A percentile compares a stretch with the other conserved stretches of the same genome.
These are phyloP conservation scores for Cercophora scortea DNA, from an alignment of 495 filamentous ascomycete genomes.

Conservation along the genomic window DNA sequence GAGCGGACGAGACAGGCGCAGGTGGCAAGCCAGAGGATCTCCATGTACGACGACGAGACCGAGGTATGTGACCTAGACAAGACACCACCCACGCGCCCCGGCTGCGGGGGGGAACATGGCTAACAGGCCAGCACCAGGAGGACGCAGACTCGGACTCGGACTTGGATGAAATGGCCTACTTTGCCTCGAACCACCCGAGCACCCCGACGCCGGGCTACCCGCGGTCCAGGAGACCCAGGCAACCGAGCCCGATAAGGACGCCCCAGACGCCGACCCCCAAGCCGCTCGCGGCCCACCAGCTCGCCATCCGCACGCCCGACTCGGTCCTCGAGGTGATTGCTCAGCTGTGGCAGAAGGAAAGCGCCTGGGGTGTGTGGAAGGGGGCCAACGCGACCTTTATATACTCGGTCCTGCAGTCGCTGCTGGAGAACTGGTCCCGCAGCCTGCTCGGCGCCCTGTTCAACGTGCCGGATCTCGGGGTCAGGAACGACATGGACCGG, in stretches of 20 bases:
- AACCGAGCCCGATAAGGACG: constrained; percentile 22
- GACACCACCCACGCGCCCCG: too few species aligned
- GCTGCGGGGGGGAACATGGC: neutral
- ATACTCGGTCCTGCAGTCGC: constrained; percentile 75
- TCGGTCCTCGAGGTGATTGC: constrained; percentile 73
- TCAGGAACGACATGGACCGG: constrained; percentile 44
- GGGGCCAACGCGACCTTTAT: constrained; percentile 85
- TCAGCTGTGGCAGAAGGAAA: constrained; percentile 82
- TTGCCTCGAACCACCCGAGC: constrained; percentile 58
- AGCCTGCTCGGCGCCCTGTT: constrained; percentile 75
- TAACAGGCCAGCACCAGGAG: neutral
- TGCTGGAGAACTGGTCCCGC: constrained; percentile 78
- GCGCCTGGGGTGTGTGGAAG: constrained; percentile 90
- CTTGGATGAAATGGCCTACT: constrained; percentile 81
- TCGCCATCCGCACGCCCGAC: constrained; percentile 59
- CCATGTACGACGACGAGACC: constrained; percentile 31
- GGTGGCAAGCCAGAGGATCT: constrained; percentile 28
- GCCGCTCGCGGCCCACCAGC: constrained; percentile 46
- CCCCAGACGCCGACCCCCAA: constrained; percentile 25
- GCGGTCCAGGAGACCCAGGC: constrained; percentile 24
- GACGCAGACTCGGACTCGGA: constrained; percentile 38
- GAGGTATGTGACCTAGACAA: constrained; percentile 26
- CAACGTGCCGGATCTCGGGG: constrained; percentile 71
- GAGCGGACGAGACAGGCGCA: constrained; percentile 20
- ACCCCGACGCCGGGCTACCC: constrained; percentile 45